A percentile compares a stretch with the other conserved stretches of the same genome.
phyloP scores from a whole-genome alignment of 345 rosid species.

The Linum usitatissimum region DNA sequence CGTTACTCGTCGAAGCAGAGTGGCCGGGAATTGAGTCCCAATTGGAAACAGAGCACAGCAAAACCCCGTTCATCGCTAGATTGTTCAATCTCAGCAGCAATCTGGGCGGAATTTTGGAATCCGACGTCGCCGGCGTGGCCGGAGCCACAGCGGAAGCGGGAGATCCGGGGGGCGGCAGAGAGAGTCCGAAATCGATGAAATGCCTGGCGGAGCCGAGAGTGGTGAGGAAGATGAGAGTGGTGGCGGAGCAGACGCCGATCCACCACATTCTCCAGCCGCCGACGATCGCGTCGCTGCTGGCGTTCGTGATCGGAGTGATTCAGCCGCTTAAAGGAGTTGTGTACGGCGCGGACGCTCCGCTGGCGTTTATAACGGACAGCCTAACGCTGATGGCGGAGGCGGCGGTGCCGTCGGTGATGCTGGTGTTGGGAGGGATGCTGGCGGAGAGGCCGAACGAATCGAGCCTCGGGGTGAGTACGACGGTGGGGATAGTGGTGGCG shows the following conservation, averaged over 20 bases:
- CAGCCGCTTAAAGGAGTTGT: conserved; percentile 2
- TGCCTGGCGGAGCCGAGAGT: conserved; percentile 23
- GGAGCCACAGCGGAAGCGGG: neutral
- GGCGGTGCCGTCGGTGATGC: conserved; percentile 24
- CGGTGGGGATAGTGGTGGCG: conserved; percentile 31
- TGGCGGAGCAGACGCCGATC: conserved; percentile 20
- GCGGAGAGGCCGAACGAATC: conserved; percentile 29
- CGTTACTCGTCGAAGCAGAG: conserved; percentile 34
- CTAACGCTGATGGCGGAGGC: conserved; percentile 17
- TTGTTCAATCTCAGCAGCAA: conserved; percentile 12
- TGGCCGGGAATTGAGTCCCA: conserved; percentile 26
- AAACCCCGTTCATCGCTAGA: conserved; percentile 26
- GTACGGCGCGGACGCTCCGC: conserved; percentile 16
- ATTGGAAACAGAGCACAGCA: conserved; percentile 22
- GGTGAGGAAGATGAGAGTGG: conserved; percentile 16
- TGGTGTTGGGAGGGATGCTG: conserved; percentile 23
- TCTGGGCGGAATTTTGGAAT: conserved; percentile 7
- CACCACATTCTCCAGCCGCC: conserved; percentile 23
- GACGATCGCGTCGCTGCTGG: conserved; percentile 15
- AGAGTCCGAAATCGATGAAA: conserved; percentile 14
- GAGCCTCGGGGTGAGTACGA: conserved; percentile 27
- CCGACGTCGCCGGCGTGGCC: conserved; percentile 7
- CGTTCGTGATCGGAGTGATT: conserved; percentile 15
- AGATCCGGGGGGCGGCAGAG: neutral
- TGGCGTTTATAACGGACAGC: conserved; percentile 23